Evolutionary conservation across 2,329 filamentous ascomycete species (phyloP), one percentile per base, ranked within the genome.

Genomic region (Colletotrichum coccodes): DNA sequence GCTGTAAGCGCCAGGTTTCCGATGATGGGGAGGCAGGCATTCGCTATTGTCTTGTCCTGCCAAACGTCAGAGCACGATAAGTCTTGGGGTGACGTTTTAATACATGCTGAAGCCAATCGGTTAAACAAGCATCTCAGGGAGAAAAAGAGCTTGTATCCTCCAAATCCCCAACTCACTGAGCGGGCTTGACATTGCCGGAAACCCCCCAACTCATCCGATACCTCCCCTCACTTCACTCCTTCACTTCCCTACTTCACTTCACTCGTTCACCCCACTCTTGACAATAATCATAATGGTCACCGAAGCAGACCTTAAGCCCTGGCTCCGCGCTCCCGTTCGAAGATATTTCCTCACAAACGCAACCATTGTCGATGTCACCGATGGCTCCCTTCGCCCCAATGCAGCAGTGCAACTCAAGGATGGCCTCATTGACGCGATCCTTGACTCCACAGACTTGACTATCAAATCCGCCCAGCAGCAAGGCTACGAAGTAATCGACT

Each of bases 271-370:
- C 47, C 34, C 11, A 28, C n/a, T 28, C n/a, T n/a, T n/a, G n/a
- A n/a, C n/a, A n/a, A n/a, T n/a, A 9, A 16, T 36, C 11, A 65
- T 21, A 26, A 76, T 75, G 74, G 72, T 74, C 9, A 60, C 70
- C 32, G 72, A 74, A 59, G 73, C 71, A 46, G 64, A 77, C 16
- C 71, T 77, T 65, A 80, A 78, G 67, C 79, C 79, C 1, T 81
- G 79, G 79, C 76, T 75, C 18, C 72, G 77, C 2, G 75, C 76
- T 1, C 73, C 72, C 0, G 76, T 74, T 36, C 74, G 71, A 54
- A 71, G 62, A 0, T 80, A 80, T 57, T 72, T 81, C 18, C 80
- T 87, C 53, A 75, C 74, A 11, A 84, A 85, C 65, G 82, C 82
- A 46, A 83, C 79, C 58, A 69, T 87, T 30, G 76, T 86, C 44